Evolutionary conservation across 2,329 filamentous ascomycete genomes (phyloP).

Genomic region (Venturia aucupariae): DNA sequence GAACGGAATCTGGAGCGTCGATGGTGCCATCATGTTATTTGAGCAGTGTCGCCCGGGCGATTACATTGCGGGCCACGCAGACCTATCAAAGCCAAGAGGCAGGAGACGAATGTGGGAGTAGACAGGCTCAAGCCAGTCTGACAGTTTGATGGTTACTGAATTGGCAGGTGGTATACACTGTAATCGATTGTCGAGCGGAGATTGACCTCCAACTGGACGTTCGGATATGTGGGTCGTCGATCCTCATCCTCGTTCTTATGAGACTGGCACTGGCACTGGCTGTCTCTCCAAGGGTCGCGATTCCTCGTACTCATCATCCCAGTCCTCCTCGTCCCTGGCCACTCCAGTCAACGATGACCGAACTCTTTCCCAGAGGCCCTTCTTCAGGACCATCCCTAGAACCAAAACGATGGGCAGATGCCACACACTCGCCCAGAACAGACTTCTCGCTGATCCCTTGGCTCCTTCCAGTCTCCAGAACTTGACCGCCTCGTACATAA

Average conservation of each 20-base stretch:
- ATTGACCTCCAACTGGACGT: too few species aligned
- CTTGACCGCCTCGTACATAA: constrained; percentile 65
- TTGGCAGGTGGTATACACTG: background rate
- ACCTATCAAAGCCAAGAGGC: background rate
- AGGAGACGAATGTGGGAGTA: background rate
- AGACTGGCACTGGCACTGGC: background rate
- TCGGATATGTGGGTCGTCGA: background rate
- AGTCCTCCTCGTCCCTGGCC: constrained; percentile 10
- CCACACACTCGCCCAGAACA: constrained; percentile 99
- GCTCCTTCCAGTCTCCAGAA: constrained; percentile 76
- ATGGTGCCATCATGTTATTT: background rate
- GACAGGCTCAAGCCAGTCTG: background rate
- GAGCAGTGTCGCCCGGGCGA: background rate
- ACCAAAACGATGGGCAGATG: constrained; percentile 86
- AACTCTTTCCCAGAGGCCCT: constrained; percentile 79
- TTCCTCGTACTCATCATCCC: constrained; percentile 9
- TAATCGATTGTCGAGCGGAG: background rate
- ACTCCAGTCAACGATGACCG: constrained; percentile 2
- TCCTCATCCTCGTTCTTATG: background rate
- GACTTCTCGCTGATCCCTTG: constrained; percentile 66
- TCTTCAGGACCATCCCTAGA: constrained; percentile 85
- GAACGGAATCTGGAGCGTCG: background rate
- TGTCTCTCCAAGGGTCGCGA: background rate
- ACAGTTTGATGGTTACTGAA: background rate
- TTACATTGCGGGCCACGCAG: background rate